Conservation (phyloP, 768 basidiomycete species). For the Lactarius hengduanensis region DNA sequence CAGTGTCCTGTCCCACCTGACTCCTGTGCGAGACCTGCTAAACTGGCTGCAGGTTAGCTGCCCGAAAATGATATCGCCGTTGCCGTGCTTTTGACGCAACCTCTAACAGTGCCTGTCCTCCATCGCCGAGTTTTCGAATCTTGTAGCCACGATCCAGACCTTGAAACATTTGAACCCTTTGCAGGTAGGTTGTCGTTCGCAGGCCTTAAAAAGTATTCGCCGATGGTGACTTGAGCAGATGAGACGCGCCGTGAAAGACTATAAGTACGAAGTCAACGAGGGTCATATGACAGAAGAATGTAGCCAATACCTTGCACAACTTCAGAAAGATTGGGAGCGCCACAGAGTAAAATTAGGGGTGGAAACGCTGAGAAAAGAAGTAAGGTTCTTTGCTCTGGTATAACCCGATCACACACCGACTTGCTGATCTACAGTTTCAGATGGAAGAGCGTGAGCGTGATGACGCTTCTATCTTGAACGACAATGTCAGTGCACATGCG, state of each 20-base stretch:
- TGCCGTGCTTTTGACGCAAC: slow-evolving; percentile 26
- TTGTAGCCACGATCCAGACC: slow-evolving; percentile 87
- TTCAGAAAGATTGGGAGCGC: slow-evolving; percentile 98
- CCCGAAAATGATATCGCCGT: not conserved
- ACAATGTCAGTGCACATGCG: slow-evolving; percentile 34
- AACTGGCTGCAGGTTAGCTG: slow-evolving; percentile 70
- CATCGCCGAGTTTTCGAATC: slow-evolving; percentile 80
- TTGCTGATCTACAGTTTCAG: slow-evolving; percentile 38
- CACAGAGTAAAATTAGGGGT: slow-evolving; percentile 86
- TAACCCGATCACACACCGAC: not conserved
- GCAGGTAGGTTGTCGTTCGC: slow-evolving; percentile 52
- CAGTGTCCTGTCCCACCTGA: slow-evolving; percentile 77
- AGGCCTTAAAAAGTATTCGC: not conserved
- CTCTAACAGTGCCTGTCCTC: slow-evolving; percentile 71
- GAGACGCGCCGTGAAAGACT: slow-evolving; percentile 90
- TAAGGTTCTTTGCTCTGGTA: slow-evolving; percentile 34
- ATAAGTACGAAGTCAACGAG: slow-evolving; percentile 93
- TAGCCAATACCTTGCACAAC: slow-evolving; percentile 86
- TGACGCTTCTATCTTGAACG: slow-evolving; percentile 40
- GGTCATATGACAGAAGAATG: slow-evolving; percentile 94
- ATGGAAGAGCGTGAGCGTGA: slow-evolving; percentile 68
- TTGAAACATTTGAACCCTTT: slow-evolving; percentile 88
- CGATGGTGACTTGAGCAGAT: slow-evolving; percentile 50
- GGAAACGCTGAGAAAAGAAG: slow-evolving; percentile 81
- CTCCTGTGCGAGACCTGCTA: slow-evolving; percentile 78